These are phyloP conservation scores for Calvatia gigantea DNA, from an alignment of 768 basidiomycete genomes.

Conservation along the genomic window DNA sequence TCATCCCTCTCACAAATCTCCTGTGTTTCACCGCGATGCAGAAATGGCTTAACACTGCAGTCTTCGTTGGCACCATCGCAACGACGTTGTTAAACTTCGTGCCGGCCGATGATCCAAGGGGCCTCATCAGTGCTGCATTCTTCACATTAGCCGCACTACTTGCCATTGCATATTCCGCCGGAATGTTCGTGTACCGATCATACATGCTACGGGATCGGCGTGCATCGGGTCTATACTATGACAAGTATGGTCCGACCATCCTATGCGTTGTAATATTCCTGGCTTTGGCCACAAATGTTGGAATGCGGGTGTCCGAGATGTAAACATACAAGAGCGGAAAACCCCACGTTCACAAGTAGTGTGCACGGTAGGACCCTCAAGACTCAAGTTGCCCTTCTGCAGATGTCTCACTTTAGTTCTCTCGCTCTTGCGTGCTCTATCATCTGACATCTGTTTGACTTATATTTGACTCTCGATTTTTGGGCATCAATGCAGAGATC, in stretches of 20 bases:
- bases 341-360: too few species aligned
- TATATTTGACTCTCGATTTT: not conserved
- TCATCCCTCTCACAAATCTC: conserved; percentile 3
- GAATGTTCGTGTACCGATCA: conserved; percentile 77
- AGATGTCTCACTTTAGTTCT: not conserved
- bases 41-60: conserved; percentile 89
- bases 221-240: conserved; percentile 84
- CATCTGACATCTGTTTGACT: not conserved
- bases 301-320: conserved; percentile 61
- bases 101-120: conserved; percentile 63
- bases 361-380: too few species aligned
- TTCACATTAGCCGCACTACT: conserved; percentile 91
- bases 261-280: conserved; percentile 66
- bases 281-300: conserved; percentile 75
- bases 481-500: not conserved
- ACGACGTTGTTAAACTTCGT: conserved; percentile 88
- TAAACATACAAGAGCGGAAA: conserved; percentile 19
- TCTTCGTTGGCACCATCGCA: conserved; percentile 86
- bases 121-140: conserved; percentile 80
- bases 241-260: conserved; percentile 81
- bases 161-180: conserved; percentile 83
- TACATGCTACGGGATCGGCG: conserved; percentile 61
- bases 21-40: conserved; percentile 24
- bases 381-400: not conserved
- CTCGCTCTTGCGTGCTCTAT: not conserved